Evolutionary conservation across 2,329 filamentous ascomycete species (phyloP).

Genomic region (Stenocarpella maydis): DNA sequence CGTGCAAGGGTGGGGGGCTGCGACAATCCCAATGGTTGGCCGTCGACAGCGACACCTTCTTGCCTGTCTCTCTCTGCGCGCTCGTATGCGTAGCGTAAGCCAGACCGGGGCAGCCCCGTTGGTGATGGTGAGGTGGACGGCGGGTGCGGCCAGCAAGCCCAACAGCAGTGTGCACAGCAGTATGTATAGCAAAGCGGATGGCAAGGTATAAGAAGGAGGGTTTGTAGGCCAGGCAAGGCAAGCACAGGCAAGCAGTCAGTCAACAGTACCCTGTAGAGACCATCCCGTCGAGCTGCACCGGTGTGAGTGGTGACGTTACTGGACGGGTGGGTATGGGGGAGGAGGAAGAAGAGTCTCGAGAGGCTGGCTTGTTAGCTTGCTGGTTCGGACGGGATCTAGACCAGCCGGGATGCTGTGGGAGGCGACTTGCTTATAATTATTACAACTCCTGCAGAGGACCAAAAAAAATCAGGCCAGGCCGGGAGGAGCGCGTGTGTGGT

Average conservation of each 20-base stretch:
- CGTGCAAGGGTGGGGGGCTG: slow-evolving; percentile 25
- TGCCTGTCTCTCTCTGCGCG: slow-evolving; percentile 8
- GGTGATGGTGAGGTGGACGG: slow-evolving; percentile 17
- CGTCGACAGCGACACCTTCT: slow-evolving; percentile 21
- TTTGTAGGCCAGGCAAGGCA: neutral
- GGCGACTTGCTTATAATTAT: slow-evolving; percentile 15
- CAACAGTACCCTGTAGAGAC: neutral
- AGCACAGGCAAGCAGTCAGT: slow-evolving; percentile 7
- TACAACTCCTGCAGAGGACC: neutral
- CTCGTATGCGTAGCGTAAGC: neutral
- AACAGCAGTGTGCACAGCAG: neutral
- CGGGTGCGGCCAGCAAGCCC: neutral
- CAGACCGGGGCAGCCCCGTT: slow-evolving; percentile 23
- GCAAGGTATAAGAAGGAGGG: neutral
- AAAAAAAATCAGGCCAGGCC: slow-evolving; percentile 4
- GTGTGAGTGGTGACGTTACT: slow-evolving; percentile 21
- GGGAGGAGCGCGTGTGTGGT: neutral
- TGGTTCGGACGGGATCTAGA: slow-evolving; percentile 4
- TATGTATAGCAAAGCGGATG: neutral
- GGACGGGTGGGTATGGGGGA: neutral
- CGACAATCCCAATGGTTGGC: slow-evolving; percentile 9
- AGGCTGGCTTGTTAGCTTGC: neutral
- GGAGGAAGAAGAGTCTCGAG: neutral
- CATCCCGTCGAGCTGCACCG: slow-evolving; percentile 7
- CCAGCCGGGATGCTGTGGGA: slow-evolving; percentile 5